These are phyloP conservation scores for Dendrobium officinale DNA, from an alignment of 106 monocot species.

Conservation along the genomic window DNA sequence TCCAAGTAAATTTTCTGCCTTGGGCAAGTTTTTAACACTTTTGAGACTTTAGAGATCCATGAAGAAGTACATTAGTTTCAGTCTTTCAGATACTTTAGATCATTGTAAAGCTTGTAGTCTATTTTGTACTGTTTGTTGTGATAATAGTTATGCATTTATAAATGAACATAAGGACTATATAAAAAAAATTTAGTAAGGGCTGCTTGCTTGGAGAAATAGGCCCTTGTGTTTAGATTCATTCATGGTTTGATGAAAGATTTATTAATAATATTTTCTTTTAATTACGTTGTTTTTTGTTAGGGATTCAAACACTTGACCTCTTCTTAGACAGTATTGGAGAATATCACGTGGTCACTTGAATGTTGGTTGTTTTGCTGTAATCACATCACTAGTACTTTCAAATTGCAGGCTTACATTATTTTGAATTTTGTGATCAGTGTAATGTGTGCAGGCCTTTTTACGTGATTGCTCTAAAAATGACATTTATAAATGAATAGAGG, in stretches of 20 bases:
- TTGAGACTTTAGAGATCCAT: not conserved
- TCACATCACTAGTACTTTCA: too few relatives aligned
- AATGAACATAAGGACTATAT: not conserved
- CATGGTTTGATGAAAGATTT: not conserved
- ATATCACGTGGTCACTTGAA: too few relatives aligned
- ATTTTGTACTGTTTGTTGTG: too few relatives aligned
- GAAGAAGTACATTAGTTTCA: not conserved
- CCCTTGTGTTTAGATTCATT: not conserved
- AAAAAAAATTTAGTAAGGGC: not conserved
- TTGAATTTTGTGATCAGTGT: too few relatives aligned
- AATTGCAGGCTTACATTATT: too few relatives aligned
- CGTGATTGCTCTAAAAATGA: not conserved
- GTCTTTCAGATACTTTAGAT: not conserved
- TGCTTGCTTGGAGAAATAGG: not conserved
- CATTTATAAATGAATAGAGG: not conserved
- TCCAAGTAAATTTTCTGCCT: not conserved
- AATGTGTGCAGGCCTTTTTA: not conserved
- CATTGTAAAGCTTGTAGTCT: not conserved
- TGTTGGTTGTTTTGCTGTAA: too few relatives aligned
- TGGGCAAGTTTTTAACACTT: not conserved
- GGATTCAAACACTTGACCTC: not conserved
- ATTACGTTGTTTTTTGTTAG: not conserved
- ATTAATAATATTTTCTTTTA: not conserved
- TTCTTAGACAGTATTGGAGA: not conserved
- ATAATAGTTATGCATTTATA: too few relatives aligned